These are phyloP conservation scores for Pyrenula massariospora DNA, from an alignment of 495 filamentous ascomycete genomes.

Conservation along the genomic window DNA sequence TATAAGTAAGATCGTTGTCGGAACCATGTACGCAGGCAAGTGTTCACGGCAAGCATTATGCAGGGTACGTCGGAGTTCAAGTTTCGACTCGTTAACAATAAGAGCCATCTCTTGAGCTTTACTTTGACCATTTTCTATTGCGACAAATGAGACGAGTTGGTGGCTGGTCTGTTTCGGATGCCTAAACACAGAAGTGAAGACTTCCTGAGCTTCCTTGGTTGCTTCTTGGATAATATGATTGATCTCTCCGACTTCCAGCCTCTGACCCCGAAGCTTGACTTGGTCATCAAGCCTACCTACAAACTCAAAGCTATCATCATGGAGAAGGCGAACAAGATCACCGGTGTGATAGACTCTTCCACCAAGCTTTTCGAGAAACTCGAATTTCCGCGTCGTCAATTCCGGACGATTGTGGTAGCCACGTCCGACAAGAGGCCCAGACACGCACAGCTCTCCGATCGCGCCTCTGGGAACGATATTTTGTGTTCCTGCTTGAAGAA, in stretches of 20 bases:
- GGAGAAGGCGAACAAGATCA: slow-evolving; percentile 30
- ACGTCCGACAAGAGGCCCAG: slow-evolving; percentile 21
- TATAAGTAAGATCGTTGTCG: slow-evolving; percentile 57
- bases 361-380: slow-evolving; percentile 9
- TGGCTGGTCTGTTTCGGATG: slow-evolving; percentile 53
- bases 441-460: slow-evolving; percentile 28
- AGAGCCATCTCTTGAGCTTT: neutral
- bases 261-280: slow-evolving; percentile 22
- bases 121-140: slow-evolving; percentile 14
- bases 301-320: slow-evolving; percentile 25
- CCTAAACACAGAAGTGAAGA: slow-evolving; percentile 54
- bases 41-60: slow-evolving; percentile 41
- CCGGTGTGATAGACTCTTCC: slow-evolving; percentile 34
- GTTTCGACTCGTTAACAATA: slow-evolving; percentile 4
- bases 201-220: slow-evolving; percentile 31
- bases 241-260: slow-evolving; percentile 23
- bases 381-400: slow-evolving; percentile 22
- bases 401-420: slow-evolving; percentile 28
- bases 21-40: slow-evolving; percentile 67
- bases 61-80: slow-evolving; percentile 15
- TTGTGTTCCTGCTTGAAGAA: slow-evolving; percentile 11
- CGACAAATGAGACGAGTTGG: slow-evolving; percentile 60
- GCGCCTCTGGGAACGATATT: slow-evolving; percentile 13
- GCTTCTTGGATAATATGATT: slow-evolving; percentile 12
- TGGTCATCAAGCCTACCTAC: slow-evolving; percentile 19